These are phyloP conservation scores for Scheffersomyces quercinus DNA, from an alignment of 1,139 yeast species.

Conservation along the genomic window DNA sequence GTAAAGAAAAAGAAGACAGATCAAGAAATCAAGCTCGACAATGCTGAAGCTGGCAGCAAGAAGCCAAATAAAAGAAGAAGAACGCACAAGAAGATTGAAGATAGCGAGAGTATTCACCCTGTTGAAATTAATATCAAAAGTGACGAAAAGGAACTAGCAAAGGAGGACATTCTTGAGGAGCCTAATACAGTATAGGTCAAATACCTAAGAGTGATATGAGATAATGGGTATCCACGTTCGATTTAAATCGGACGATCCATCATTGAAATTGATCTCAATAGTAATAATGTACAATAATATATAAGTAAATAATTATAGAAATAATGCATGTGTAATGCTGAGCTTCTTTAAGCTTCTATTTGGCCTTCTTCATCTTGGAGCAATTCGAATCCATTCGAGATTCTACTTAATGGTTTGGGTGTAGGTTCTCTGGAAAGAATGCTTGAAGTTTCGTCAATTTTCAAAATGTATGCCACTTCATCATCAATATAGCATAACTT, in stretches of 20 bases:
- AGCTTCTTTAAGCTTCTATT: not conserved
- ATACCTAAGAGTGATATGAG: no score
- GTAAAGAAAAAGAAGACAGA: conserved; percentile 62
- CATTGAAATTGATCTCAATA: no score
- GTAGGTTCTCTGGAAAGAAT: not conserved
- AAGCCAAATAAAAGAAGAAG: conserved; percentile 38
- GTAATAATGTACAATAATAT: no score
- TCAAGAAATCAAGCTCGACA: conserved; percentile 3
- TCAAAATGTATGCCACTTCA: conserved; percentile 32
- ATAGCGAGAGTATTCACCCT: conserved; percentile 15
- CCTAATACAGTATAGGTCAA: no score
- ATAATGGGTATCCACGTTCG: no score
- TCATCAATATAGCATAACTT: conserved; percentile 44
- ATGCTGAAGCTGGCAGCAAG: conserved; percentile 7
- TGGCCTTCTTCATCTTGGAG: not conserved
- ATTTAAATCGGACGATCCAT: no score
- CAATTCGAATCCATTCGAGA: not conserved
- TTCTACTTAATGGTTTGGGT: not conserved
- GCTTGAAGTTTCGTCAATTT: conserved; percentile 22
- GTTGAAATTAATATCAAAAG: conserved; percentile 6
- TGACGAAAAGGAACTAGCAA: not conserved
- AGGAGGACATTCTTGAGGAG: no score
- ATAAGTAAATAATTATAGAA: no score
- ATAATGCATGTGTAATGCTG: no score
- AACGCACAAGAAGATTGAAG: conserved; percentile 26